Conservation (phyloP, 352 stramenopile genomes). For the Pythium brassicae region DNA sequence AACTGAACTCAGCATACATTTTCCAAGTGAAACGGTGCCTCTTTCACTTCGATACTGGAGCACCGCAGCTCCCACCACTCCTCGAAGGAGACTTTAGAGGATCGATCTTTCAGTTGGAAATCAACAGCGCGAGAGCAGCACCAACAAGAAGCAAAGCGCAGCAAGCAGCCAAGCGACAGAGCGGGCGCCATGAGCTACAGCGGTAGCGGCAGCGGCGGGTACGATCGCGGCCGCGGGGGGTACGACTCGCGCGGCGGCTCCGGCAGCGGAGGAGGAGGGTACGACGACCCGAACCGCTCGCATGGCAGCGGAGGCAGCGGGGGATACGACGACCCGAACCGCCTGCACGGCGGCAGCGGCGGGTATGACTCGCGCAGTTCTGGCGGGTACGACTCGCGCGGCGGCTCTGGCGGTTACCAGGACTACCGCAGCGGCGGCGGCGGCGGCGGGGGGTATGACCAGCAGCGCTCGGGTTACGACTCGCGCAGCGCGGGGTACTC, state of each 20-base stretch:
- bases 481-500: conserved; percentile 8
- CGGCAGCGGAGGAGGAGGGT: conserved; percentile 24
- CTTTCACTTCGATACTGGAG: no score
- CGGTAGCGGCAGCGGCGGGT: conserved; percentile 24
- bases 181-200: conserved; percentile 39
- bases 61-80: no score
- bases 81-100: no score
- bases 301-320: conserved; percentile 15
- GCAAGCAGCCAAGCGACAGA: no score
- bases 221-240: conserved; percentile 16
- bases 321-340: conserved; percentile 14
- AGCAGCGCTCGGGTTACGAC: conserved; percentile 19
- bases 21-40: no score
- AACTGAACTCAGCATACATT: no score
- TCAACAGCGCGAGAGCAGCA: background rate
- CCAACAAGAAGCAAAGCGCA: no score
- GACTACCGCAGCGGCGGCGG: conserved; percentile 4
- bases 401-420: conserved; percentile 15
- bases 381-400: conserved; percentile 9
- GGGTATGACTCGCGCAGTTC: conserved; percentile 29
- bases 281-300: conserved; percentile 24
- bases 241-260: background rate
- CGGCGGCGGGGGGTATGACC: conserved; percentile 6
- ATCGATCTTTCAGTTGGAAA: no score
- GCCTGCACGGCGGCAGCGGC: conserved; percentile 1